These are phyloP conservation scores for Exophiala sideris DNA, from an alignment of 2,329 filamentous ascomycete genomes.

Conservation along the genomic window DNA sequence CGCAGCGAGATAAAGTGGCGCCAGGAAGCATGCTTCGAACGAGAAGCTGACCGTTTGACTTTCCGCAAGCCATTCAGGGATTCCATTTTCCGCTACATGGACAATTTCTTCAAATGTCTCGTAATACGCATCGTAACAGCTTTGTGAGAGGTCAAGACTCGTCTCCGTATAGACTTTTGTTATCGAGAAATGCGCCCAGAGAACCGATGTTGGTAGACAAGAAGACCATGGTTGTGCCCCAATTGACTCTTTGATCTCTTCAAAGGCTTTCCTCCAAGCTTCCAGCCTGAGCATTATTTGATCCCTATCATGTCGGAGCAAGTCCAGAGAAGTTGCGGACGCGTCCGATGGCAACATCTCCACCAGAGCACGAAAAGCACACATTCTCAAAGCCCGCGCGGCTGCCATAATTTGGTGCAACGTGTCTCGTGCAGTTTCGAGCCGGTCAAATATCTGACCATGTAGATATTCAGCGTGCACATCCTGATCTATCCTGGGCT, in stretches of 20 bases:
- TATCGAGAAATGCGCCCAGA: not conserved
- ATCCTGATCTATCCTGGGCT: not conserved
- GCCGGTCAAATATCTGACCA: not conserved
- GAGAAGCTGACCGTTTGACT: not conserved
- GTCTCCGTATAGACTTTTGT: constrained; percentile 3
- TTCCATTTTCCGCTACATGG: not conserved
- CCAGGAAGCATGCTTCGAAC: constrained; percentile 6
- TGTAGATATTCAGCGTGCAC: not conserved
- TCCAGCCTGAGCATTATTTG: not conserved
- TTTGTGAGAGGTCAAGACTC: constrained; percentile 2
- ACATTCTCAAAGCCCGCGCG: not conserved
- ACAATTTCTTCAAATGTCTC: not conserved
- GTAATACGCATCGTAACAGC: not conserved
- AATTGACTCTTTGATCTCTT: not conserved
- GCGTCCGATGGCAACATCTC: not conserved
- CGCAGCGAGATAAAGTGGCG: constrained; percentile 1
- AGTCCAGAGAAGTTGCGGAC: not conserved
- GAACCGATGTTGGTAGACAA: not conserved
- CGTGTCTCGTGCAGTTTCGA: not conserved
- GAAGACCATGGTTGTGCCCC: not conserved
- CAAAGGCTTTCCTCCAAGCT: not conserved
- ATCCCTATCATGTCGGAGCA: not conserved
- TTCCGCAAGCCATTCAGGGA: not conserved
- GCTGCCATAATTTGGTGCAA: constrained; percentile 3
- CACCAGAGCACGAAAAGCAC: not conserved